These are phyloP conservation scores for Leishmania aethiopica DNA, from an alignment of 208 protist species.

Conservation along the genomic window DNA sequence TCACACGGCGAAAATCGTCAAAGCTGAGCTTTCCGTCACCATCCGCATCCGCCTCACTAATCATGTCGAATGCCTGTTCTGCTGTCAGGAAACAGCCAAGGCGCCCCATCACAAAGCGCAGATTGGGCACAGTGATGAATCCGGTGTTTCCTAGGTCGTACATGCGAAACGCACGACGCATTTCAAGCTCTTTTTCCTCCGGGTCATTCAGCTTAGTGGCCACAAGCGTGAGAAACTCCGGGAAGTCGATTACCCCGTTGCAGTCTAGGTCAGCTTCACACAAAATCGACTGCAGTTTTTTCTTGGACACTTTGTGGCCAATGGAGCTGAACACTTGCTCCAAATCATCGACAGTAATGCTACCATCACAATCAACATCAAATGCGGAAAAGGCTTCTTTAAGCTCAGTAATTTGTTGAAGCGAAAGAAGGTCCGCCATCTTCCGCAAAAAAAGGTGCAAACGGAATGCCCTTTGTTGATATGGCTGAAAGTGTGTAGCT, in stretches of 20 bases:
- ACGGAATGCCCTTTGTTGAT: neutral
- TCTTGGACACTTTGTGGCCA: slow-evolving; percentile 94
- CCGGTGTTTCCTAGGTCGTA: slow-evolving; percentile 96
- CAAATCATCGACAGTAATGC: slow-evolving; percentile 98
- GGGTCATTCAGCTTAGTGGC: slow-evolving; percentile 87
- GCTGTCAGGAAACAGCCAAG: slow-evolving; percentile 91
- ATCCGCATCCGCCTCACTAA: slow-evolving; percentile 87
- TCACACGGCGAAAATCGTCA: slow-evolving; percentile 89
- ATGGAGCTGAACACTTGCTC: slow-evolving; percentile 99
- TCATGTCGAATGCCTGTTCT: slow-evolving; percentile 94
- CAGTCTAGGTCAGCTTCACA: slow-evolving; percentile 97
- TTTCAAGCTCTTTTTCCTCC: slow-evolving; percentile 93
- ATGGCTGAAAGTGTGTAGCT: too few species aligned
- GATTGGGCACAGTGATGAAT: slow-evolving; percentile 91
- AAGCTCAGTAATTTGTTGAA: slow-evolving; percentile 99
- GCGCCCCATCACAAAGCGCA: slow-evolving; percentile 92
- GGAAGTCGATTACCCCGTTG: slow-evolving; percentile 98
- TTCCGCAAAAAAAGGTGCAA: neutral
- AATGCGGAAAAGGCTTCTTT: slow-evolving; percentile 99
- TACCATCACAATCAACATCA: slow-evolving; percentile 98
- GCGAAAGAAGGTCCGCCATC: slow-evolving; percentile 94
- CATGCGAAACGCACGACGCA: slow-evolving; percentile 92
- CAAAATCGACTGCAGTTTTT: slow-evolving; percentile 96
- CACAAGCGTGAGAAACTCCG: slow-evolving; percentile 94
- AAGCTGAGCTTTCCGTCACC: slow-evolving; percentile 91